Conservation (phyloP, 495 filamentous ascomycete species). For the Xanthoparmelia taractica region DNA sequence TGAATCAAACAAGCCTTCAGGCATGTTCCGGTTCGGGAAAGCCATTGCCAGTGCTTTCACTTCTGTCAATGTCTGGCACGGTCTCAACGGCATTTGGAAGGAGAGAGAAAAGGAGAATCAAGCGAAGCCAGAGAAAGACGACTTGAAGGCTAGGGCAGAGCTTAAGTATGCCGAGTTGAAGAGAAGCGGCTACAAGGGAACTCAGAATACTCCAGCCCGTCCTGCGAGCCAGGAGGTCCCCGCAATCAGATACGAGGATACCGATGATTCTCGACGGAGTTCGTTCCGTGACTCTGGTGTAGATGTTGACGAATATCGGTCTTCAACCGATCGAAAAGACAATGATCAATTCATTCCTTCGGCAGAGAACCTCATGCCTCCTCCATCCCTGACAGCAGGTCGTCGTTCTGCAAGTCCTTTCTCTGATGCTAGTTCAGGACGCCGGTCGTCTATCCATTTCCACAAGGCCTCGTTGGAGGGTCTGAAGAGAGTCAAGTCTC, state of each 20-base stretch:
- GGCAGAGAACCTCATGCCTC: constrained; percentile 17
- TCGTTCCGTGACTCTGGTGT: constrained; percentile 29
- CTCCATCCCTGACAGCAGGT: constrained; percentile 1
- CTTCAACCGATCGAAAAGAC: constrained; percentile 15
- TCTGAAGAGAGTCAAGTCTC: constrained; percentile 35
- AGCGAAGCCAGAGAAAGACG: constrained; percentile 24
- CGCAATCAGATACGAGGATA: constrained; percentile 18
- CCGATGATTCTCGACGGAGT: constrained; percentile 2
- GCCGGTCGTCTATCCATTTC: constrained; percentile 20
- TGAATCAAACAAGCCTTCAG: constrained; percentile 32
- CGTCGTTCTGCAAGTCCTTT: constrained; percentile 19
- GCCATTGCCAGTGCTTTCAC: constrained; percentile 49
- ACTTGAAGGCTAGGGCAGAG: constrained; percentile 43
- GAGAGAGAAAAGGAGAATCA: constrained; percentile 34
- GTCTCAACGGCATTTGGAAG: constrained; percentile 32
- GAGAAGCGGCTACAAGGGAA: constrained; percentile 47
- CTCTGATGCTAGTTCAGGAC: constrained; percentile 15
- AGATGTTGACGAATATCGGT: constrained; percentile 24
- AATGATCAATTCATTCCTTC: constrained; percentile 11
- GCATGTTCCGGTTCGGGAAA: constrained; percentile 55
- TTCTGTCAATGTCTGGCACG: constrained; percentile 43
- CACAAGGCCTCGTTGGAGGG: constrained; percentile 29
- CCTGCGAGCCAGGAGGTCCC: constrained; percentile 5
- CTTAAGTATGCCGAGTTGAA: constrained; percentile 56
- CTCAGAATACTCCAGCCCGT: constrained; percentile 17